Conservation (phyloP, 2,329 filamentous ascomycete species). For the Huntiella omanensis region DNA sequence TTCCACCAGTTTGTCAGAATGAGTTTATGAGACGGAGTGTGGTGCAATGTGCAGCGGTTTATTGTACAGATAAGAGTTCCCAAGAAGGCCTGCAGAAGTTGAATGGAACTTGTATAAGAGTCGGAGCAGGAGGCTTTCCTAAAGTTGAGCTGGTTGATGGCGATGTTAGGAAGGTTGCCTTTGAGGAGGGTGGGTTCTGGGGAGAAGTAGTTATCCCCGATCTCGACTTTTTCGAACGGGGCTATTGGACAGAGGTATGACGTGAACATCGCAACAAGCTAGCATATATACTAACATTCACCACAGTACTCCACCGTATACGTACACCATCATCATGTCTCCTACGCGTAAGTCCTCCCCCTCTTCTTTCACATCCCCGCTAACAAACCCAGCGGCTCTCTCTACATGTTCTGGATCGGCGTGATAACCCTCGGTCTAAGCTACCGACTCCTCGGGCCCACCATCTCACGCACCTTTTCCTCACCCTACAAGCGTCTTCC, state of each 20-base stretch:
- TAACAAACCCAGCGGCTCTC: not conserved
- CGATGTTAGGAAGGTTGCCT: conserved; percentile 10
- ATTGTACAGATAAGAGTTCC: conserved; percentile 18
- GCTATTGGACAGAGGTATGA: conserved; percentile 8
- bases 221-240: conserved; percentile 6
- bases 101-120: conserved; percentile 22
- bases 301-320: conserved; percentile 21
- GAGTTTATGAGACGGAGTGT: not conserved
- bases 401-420: conserved; percentile 20
- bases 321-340: conserved; percentile 1
- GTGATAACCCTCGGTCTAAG: conserved; percentile 21
- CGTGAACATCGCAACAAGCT: too few species aligned
- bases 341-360: not conserved
- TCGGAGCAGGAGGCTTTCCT: not conserved
- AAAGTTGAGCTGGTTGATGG: not conserved
- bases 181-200: conserved; percentile 2
- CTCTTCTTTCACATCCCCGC: not conserved
- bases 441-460: conserved; percentile 14
- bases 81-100: conserved; percentile 15
- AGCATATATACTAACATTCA: not conserved
- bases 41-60: conserved; percentile 19
- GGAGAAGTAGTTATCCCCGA: conserved; percentile 7
- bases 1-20: conserved; percentile 3
- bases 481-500: not conserved
- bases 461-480: not conserved